A percentile compares a stretch with the other conserved stretches of the same genome.
Conservation (phyloP, 2,329 filamentous ascomycete species). For the Microdochium trichocladiopsis region DNA sequence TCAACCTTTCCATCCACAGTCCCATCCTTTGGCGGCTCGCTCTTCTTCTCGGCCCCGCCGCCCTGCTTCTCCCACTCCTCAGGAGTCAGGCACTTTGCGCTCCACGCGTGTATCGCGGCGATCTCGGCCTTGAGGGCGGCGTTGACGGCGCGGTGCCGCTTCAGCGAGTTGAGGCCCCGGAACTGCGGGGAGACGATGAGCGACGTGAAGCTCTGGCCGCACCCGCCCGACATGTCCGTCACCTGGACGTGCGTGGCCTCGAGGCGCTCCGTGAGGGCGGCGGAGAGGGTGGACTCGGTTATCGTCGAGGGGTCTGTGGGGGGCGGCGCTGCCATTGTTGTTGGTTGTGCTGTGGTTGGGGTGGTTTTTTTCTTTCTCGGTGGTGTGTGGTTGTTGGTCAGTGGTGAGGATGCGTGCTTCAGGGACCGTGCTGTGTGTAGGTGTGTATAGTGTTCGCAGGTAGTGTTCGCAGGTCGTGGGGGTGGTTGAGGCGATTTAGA, state of each 20-base stretch:
- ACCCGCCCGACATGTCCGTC: conserved; percentile 77
- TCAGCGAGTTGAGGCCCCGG: conserved; percentile 66
- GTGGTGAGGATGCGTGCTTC: too few relatives aligned
- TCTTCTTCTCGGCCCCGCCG: conserved; percentile 9
- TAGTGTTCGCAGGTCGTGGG: too few relatives aligned
- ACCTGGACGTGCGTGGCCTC: conserved; percentile 77
- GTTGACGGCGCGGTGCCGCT: conserved; percentile 83
- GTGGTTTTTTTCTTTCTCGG: too few relatives aligned
- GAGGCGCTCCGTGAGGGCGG: conserved; percentile 62
- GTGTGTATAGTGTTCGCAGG: too few relatives aligned
- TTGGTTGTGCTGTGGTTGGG: conserved; percentile 8
- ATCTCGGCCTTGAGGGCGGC: conserved; percentile 79
- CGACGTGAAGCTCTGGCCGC: conserved; percentile 53
- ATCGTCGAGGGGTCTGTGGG: conserved; percentile 53
- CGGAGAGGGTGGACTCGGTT: conserved; percentile 64
- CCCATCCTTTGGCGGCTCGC: conserved; percentile 32
- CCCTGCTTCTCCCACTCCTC: conserved; percentile 73
- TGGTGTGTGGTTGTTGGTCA: neutral
- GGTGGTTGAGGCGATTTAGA: too few relatives aligned
- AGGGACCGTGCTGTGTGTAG: too few relatives aligned
- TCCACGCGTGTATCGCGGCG: conserved; percentile 89
- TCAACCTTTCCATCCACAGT: conserved; percentile 35
- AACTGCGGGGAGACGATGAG: conserved; percentile 61
- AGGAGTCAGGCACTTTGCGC: conserved; percentile 85
- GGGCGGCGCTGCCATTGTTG: conserved; percentile 1